phyloP scores from a whole-genome alignment of 345 rosid genomes.

The Euclidium syriacum region DNA sequence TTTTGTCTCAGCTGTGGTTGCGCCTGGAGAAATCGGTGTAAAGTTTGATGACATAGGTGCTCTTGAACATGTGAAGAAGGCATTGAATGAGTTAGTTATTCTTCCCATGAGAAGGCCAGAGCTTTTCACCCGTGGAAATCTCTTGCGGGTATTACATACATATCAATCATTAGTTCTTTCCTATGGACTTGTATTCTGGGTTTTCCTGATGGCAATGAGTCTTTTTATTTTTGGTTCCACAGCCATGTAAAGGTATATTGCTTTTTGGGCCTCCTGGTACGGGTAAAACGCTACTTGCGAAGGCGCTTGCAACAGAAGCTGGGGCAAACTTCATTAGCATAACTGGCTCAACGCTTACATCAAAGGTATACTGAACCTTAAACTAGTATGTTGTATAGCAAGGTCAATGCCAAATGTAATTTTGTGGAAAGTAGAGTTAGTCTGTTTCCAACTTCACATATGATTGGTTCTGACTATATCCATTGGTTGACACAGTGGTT shows the following conservation, averaged over 20 bases:
- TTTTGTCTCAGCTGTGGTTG: conserved; percentile 87
- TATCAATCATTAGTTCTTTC: neutral
- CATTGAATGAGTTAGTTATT: conserved; percentile 92
- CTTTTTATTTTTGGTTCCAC: conserved; percentile 29
- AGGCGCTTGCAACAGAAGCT: conserved; percentile 97
- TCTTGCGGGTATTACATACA: conserved; percentile 59
- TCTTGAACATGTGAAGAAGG: conserved; percentile 90
- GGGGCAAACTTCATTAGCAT: conserved; percentile 96
- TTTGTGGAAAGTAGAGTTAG: neutral
- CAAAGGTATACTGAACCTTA: conserved; percentile 58
- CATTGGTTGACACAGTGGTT: conserved; percentile 64
- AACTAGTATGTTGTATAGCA: neutral
- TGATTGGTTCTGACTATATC: conserved; percentile 9
- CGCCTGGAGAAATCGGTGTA: conserved; percentile 92
- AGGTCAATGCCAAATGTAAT: neutral
- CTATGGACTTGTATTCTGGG: neutral
- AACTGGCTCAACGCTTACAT: conserved; percentile 94
- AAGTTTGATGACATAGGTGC: conserved; percentile 93
- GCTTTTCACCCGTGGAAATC: conserved; percentile 85
- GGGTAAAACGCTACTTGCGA: conserved; percentile 95
- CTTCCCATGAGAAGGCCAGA: conserved; percentile 99
- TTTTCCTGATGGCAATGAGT: neutral
- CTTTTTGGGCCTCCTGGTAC: conserved; percentile 99
- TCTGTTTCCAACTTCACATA: neutral
- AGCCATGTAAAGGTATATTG: conserved; percentile 98